These are phyloP conservation scores for Rhodotorula sp. DNA, from an alignment of 1,284 basidiomycete genomes.

Conservation along the genomic window DNA sequence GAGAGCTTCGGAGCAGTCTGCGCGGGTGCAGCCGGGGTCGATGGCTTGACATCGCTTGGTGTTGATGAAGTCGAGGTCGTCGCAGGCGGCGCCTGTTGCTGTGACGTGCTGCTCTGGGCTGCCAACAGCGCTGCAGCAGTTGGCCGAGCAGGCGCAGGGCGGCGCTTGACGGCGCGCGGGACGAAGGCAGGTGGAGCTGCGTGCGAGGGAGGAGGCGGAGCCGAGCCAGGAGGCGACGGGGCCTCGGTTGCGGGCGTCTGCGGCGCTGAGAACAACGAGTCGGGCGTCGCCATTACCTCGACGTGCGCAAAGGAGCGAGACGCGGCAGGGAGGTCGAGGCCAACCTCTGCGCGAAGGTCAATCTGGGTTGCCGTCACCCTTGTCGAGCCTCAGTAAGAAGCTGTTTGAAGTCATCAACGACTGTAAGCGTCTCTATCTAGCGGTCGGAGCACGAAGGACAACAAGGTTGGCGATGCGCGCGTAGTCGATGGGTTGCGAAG, in stretches of 20 bases:
- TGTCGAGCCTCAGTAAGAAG: no score
- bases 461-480: no score
- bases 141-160: neutral
- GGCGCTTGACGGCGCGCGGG: constrained; percentile 19
- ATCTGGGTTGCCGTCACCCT: no score
- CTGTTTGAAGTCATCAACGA: no score
- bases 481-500: no score
- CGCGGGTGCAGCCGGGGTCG: neutral
- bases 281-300: neutral
- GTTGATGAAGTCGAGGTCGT: neutral
- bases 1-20: neutral
- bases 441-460: no score
- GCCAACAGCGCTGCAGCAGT: neutral
- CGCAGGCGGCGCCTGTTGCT: neutral
- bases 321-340: neutral
- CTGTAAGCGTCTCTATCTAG: no score
- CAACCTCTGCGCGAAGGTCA: neutral
- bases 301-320: no score
- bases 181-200: constrained; percentile 5
- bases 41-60: neutral
- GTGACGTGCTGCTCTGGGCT: neutral
- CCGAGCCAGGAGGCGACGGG: neutral
- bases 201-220: neutral
- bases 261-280: constrained; percentile 13
- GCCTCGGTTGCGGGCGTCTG: neutral